These are phyloP conservation scores for Aspergillus brunneoviolaceus DNA, from an alignment of 2,329 filamentous ascomycete species.

Conservation along the genomic window DNA sequence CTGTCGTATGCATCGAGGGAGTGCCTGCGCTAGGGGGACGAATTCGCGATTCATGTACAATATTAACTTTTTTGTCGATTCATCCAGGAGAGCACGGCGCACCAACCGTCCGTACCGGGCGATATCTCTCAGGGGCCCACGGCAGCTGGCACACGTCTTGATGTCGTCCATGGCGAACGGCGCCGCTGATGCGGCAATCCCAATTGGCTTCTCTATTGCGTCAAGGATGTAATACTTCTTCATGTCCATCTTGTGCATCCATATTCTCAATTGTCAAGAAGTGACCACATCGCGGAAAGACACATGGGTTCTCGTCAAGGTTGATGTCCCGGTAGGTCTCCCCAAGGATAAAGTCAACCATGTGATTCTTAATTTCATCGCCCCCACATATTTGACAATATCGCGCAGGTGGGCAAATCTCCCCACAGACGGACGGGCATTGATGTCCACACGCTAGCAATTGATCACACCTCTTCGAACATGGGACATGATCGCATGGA, in stretches of 20 bases:
- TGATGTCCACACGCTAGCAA: too few species aligned
- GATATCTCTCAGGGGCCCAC: slow-evolving; percentile 58
- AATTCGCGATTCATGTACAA: slow-evolving; percentile 49
- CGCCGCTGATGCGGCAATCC: slow-evolving; percentile 29
- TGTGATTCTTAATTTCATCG: slow-evolving; percentile 43
- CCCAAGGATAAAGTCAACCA: slow-evolving; percentile 59
- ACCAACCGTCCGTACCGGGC: slow-evolving; percentile 63
- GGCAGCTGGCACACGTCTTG: slow-evolving; percentile 59
- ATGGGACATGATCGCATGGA: too few species aligned
- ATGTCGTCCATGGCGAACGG: slow-evolving; percentile 53
- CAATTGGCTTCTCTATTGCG: slow-evolving; percentile 21
- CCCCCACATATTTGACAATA: slow-evolving; percentile 59
- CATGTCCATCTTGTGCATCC: slow-evolving; percentile 61
- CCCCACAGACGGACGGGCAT: too few species aligned
- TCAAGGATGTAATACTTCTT: slow-evolving; percentile 27
- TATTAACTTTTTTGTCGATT: slow-evolving; percentile 64
- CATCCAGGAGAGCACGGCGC: slow-evolving; percentile 59
- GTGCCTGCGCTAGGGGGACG: slow-evolving; percentile 37
- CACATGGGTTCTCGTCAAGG: slow-evolving; percentile 59
- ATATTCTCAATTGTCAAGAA: slow-evolving; percentile 60
- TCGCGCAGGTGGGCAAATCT: too few species aligned
- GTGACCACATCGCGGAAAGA: slow-evolving; percentile 64
- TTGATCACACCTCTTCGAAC: too few species aligned
- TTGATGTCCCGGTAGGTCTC: slow-evolving; percentile 58
- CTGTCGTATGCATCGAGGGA: slow-evolving; percentile 26